Base-by-base conservation (phyloP, 2,329 filamentous ascomycete genomes). In the Laburnicola sp. region DNA sequence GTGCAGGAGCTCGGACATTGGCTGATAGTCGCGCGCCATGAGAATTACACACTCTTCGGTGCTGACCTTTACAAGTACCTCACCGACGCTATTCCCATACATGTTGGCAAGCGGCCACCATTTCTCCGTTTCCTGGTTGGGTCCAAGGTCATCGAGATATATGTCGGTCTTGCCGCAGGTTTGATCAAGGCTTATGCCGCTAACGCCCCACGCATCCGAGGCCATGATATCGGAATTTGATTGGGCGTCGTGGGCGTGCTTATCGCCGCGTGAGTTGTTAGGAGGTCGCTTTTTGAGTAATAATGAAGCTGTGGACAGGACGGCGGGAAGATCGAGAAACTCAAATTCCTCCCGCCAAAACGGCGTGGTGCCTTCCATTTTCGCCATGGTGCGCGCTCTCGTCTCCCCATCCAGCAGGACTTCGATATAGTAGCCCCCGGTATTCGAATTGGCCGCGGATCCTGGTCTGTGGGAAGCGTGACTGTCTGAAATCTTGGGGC, bases 21-120 rank as follows among this genome's bases (percentile, higher is more conserved):
- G 84, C 61, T 88, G 81, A 71, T 99, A 99, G 68, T 97, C 91
- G 51, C 87, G 84, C 5, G 86, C 84, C 75, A 95, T 86, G 32
- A 99, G 80, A 7, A 97, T 92, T 5, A 96, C 88, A 43, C 94
- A 85, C 73, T 99, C 93, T 48, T 96, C 90, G 58, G 94, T 86
- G 38, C 87, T 85, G 22, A 95, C 80, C 66, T 86, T 91, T 73
- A 97, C 84, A 45, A 96, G 80, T 77, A 96, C 87, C 55, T 92
- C 90, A 26, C 92, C 93, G 42, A 96, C 82, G 1, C 81, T 78
- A 61, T 91, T 87, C 54, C 89, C 85, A 57, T 83, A 85, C 58
- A 88, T 86, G 64, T 96, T 90, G 42, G 86, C 74, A 22, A 96
- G 84, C 11, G 86, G 87, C 77, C 91, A 88, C 93, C 80, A 97